A percentile compares a stretch with the other conserved stretches of the same genome.
phyloP scores from a whole-genome alignment of 2,329 filamentous ascomycete genomes.

The Ramichloridium luteum region DNA sequence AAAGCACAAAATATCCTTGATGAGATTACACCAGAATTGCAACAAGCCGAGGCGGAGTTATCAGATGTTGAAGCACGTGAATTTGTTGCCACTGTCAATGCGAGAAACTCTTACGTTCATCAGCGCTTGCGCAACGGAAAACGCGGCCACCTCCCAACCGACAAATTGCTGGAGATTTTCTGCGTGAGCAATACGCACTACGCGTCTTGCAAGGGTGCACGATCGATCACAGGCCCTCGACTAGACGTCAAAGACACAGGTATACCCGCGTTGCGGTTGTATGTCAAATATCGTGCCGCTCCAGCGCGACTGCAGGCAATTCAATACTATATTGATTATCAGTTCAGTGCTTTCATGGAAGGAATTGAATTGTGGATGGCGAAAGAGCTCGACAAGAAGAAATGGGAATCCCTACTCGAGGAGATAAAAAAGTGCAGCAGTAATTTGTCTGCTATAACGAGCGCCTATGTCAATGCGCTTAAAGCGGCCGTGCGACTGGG shows the following conservation, averaged over 20 bases:
- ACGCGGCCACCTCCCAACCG: slow-evolving; percentile 6
- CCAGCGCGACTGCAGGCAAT: slow-evolving; percentile 4
- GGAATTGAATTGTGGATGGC: slow-evolving; percentile 8
- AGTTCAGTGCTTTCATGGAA: slow-evolving; percentile 10
- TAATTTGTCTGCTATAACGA: slow-evolving; percentile 1
- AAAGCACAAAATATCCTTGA: no score
- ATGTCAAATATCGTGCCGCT: slow-evolving; percentile 7
- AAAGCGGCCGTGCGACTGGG: no score
- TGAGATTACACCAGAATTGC: no score
- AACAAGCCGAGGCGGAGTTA: no score
- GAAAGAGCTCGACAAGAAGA: not conserved
- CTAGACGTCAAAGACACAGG: slow-evolving; percentile 11
- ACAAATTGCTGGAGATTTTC: slow-evolving; percentile 7
- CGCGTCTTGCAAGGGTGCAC: slow-evolving; percentile 9
- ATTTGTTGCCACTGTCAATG: no score
- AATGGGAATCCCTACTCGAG: not conserved
- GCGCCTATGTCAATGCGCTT: no score
- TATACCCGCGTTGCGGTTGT: slow-evolving; percentile 12
- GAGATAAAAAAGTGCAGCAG: not conserved
- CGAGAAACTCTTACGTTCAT: slow-evolving; percentile 10
- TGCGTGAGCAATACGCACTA: slow-evolving; percentile 20
- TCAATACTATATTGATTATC: slow-evolving; percentile 8
- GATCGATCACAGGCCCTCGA: not conserved
- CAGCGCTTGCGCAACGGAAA: slow-evolving; percentile 4
- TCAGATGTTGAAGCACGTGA: no score